Evolutionary conservation across 75 land plant genomes (phyloP).

Genomic region (Gnetum montanum): DNA sequence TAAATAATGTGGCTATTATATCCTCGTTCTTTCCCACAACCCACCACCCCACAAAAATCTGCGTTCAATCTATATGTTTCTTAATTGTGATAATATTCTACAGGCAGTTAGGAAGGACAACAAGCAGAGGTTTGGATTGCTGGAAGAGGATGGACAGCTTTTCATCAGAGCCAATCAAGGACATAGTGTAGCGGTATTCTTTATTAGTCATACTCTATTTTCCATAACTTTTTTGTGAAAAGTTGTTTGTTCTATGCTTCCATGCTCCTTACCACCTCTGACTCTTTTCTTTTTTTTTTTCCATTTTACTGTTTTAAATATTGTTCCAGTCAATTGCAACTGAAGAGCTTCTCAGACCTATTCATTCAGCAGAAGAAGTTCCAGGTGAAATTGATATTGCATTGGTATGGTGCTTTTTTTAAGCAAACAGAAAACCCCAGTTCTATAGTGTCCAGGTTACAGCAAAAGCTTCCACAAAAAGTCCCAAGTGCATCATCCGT

Average conservation of each 20-base stretch:
- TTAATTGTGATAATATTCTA: background rate
- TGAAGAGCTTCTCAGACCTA: constrained; percentile 55
- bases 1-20: background rate
- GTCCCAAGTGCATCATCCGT: no score
- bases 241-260: no score
- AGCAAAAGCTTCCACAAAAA: no score
- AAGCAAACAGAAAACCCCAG: no score
- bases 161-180: constrained; percentile 93
- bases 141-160: constrained; percentile 67
- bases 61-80: background rate
- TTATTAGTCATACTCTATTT: background rate
- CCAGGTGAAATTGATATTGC: no score
- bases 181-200: constrained; percentile 54
- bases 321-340: constrained; percentile 28
- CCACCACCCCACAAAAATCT: background rate
- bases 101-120: constrained; percentile 83
- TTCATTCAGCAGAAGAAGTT: constrained; percentile 62
- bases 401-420: no score
- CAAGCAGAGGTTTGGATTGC: constrained; percentile 71
- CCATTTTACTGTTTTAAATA: background rate
- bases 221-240: background rate
- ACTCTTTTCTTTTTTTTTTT: background rate
- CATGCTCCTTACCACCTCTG: background rate
- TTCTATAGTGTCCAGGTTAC: no score
- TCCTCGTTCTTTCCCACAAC: background rate